A percentile compares a stretch with the other conserved stretches of the same genome.
Evolutionary conservation across 345 rosid genomes (phyloP).

Genomic region (Toxicodendron radicans): DNA sequence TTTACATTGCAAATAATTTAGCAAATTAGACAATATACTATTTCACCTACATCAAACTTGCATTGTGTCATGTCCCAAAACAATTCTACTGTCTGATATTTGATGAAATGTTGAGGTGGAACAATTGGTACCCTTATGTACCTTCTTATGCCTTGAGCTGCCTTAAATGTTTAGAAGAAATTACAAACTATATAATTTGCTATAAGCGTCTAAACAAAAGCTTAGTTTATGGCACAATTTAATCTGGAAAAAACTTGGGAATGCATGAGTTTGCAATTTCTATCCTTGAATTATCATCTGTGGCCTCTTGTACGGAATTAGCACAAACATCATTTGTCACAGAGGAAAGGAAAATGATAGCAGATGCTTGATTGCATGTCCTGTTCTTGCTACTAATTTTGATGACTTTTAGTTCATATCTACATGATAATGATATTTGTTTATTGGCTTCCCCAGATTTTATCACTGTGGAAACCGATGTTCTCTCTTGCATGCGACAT

Average conservation of each 20-base stretch:
- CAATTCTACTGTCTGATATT: not conserved
- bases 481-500: slow-evolving; percentile 74
- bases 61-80: not conserved
- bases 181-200: not conserved
- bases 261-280: not conserved
- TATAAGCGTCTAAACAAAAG: not conserved
- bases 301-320: not conserved
- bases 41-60: not conserved
- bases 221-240: not conserved
- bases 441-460: slow-evolving; percentile 37
- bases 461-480: slow-evolving; percentile 61
- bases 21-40: not conserved
- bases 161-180: not conserved
- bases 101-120: not conserved
- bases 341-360: not conserved
- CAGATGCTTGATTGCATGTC: not conserved
- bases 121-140: not conserved
- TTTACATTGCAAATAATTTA: not conserved
- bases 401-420: not conserved
- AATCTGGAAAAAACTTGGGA: not conserved
- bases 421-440: not conserved
- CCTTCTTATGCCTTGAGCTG: not conserved
- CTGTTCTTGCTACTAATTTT: not conserved
- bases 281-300: not conserved
- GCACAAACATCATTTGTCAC: not conserved